Conservation (phyloP, 192 early-diverging fungal species). For the Entophlyctis luteolus region DNA sequence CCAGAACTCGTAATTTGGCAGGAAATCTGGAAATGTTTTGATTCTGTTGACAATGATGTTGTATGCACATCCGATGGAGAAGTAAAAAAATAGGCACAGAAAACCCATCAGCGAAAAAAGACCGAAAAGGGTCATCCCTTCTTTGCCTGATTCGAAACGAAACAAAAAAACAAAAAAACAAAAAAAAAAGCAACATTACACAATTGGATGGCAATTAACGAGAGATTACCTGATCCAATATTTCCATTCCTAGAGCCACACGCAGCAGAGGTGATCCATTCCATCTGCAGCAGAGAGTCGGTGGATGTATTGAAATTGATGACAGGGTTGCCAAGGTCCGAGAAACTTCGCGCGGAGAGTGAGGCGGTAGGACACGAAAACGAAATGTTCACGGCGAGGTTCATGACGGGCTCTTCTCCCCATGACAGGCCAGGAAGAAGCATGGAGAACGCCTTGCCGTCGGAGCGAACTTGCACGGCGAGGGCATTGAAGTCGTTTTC, state of each 20-base stretch:
- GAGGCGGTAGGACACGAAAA: too few species aligned
- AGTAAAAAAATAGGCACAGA: slow-evolving; percentile 10
- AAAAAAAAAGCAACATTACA: not conserved
- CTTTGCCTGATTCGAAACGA: not conserved
- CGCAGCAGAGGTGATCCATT: not conserved
- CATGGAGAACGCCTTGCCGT: not conserved
- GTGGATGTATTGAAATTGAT: not conserved
- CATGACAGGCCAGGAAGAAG: not conserved
- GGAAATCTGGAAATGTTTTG: slow-evolving; percentile 9
- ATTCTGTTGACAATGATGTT: slow-evolving; percentile 15
- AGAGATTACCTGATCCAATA: not conserved
- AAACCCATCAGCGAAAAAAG: slow-evolving; percentile 6
- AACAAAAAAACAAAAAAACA: not conserved
- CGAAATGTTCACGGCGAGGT: not conserved
- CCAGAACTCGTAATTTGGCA: slow-evolving; percentile 14
- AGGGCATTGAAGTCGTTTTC: not conserved
- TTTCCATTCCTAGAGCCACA: not conserved
- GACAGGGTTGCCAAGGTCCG: not conserved
- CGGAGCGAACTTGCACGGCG: not conserved
- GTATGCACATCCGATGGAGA: slow-evolving; percentile 10
- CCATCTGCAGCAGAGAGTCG: not conserved
- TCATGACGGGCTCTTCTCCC: not conserved
- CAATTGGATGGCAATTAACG: too few species aligned
- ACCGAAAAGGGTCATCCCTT: not conserved
- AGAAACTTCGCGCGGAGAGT: not conserved